Conservation (phyloP, 2,329 filamentous ascomycete species). For the Neurospora sp. region DNA sequence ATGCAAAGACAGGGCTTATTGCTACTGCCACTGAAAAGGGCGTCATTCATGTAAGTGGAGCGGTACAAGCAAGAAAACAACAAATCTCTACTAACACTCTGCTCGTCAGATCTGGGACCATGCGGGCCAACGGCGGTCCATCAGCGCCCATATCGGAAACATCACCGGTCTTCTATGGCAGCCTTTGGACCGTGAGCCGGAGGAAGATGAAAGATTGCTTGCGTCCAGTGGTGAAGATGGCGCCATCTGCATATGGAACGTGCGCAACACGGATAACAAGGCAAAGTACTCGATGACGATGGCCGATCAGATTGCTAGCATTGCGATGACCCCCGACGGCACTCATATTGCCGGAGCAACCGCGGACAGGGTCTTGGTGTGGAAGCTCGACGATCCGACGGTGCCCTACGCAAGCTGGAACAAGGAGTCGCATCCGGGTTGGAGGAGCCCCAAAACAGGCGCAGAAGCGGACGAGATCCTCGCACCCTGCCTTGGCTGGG, state of each 20-base stretch:
- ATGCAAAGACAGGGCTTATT: conserved; percentile 40
- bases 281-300: conserved; percentile 52
- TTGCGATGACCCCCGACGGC: conserved; percentile 54
- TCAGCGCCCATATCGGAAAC: conserved; percentile 47
- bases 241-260: conserved; percentile 54
- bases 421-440: conserved; percentile 43
- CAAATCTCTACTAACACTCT: neutral
- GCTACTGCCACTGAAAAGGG: conserved; percentile 53
- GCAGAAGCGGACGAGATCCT: conserved; percentile 48
- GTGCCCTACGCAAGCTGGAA: conserved; percentile 53
- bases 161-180: conserved; percentile 54
- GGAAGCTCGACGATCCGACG: conserved; percentile 50
- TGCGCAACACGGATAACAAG: conserved; percentile 41
- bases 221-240: conserved; percentile 54
- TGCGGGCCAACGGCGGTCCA: conserved; percentile 41
- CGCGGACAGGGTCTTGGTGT: conserved; percentile 48
- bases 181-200: conserved; percentile 32
- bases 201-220: conserved; percentile 44
- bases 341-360: conserved; percentile 54
- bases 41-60: conserved; percentile 46
- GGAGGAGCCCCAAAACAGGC: conserved; percentile 44
- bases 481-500: conserved; percentile 52
- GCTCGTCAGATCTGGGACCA: conserved; percentile 42
- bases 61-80: conserved; percentile 1
- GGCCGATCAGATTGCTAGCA: conserved; percentile 38